These are phyloP conservation scores for Aspergillus spinulosporus DNA, from an alignment of 2,329 filamentous ascomycete species.

Conservation along the genomic window DNA sequence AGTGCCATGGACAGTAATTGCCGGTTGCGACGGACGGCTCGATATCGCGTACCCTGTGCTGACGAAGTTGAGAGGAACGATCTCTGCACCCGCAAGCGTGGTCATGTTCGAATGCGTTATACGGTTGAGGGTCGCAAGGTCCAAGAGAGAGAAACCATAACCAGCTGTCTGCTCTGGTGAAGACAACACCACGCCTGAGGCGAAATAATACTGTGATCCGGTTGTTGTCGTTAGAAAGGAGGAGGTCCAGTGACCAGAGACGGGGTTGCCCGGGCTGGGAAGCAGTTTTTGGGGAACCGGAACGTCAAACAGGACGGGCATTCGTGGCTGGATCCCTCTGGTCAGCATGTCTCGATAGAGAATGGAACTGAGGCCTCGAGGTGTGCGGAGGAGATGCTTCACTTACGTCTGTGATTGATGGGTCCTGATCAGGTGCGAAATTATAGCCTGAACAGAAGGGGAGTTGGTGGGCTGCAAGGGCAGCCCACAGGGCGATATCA, in stretches of 20 bases:
- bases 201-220: background rate
- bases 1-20: background rate
- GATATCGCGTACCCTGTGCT: background rate
- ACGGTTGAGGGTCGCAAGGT: background rate
- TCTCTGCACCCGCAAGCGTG: background rate
- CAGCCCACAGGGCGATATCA: too few species aligned
- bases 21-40: background rate
- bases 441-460: too few species aligned
- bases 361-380: background rate
- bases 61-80: background rate
- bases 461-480: too few species aligned
- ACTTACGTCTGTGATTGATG: background rate
- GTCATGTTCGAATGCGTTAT: background rate
- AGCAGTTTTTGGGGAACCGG: background rate
- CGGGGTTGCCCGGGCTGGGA: background rate
- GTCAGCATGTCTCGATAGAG: background rate
- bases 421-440: too few species aligned
- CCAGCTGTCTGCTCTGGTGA: background rate
- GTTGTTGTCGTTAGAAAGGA: background rate
- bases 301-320: background rate
- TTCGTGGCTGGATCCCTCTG: background rate
- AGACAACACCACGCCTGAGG: background rate
- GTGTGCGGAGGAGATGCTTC: background rate
- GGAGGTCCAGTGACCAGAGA: background rate
- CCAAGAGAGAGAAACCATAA: background rate